Base-by-base conservation (phyloP, 108 stramenopile species). In the Tribonema minus region DNA sequence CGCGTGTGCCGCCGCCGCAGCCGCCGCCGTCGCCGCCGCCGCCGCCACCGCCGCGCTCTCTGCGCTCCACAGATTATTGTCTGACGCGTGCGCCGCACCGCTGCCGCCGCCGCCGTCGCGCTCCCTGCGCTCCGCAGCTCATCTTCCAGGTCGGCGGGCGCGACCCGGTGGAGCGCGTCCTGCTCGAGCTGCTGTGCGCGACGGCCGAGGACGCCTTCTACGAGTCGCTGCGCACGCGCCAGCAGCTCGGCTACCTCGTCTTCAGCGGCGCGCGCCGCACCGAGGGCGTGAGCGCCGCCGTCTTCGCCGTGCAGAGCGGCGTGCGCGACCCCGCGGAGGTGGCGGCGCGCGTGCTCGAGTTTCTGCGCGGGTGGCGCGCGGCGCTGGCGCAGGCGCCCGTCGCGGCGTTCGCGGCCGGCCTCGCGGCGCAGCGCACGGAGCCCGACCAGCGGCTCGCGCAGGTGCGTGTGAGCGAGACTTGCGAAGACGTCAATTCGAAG, bases 181-280 rank as follows among this genome's bases (percentile, higher is more conserved):
- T 54, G 46, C 46, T 54, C 9, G 46, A 54, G 46, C 46, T 54
- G 20, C 46, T 54, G 46, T 54, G 46, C 46, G 9, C 46, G 9
- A 54, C 20, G 9, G 46, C 46, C 20, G 15, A 54, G 46, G 46
- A 54, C 46, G 15, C 46, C 46, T 54, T 54, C 46, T 54, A 54
- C 20, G 46, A 54, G 46, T 15, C 15, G 15, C 46, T 54, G 46
- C 46, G 46, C 9, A 54, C 46, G 20, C 9, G 20, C 15, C 46
- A 54, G 46, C 46, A 54, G 46, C 67, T 82, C 30, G 81, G 81
- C 9, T 82, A 82, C 58, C 63, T 73, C 3, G 81, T 82, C 12
- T 82, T 81, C 20, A 66, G 64, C 0, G 75, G 75, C 1, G 75
- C 65, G 28, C 64, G 65, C 29, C 7, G 38, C 33, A 61, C 46